Conservation (phyloP, 176 grass and related monocot species). For the Panicum miliaceum region DNA sequence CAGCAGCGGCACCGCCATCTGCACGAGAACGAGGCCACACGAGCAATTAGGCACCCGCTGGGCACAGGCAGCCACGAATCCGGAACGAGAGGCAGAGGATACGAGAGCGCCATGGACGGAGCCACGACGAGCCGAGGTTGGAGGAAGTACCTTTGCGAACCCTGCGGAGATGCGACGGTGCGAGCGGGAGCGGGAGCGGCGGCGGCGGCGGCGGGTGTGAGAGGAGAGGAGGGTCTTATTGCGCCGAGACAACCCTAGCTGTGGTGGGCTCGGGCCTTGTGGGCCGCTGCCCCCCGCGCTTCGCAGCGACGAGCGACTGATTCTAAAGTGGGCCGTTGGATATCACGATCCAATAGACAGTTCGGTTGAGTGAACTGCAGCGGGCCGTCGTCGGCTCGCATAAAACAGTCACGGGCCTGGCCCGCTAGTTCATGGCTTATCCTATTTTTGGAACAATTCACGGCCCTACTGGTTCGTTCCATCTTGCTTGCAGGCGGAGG, state of each 20-base stretch:
- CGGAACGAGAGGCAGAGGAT: too few relatives aligned
- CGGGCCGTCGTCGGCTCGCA: too few relatives aligned
- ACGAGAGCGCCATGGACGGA: not conserved
- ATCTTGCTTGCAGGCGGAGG: too few relatives aligned
- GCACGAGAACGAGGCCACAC: not conserved
- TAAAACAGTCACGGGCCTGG: too few relatives aligned
- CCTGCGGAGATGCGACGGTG: slow-evolving; percentile 15
- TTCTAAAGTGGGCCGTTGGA: not conserved
- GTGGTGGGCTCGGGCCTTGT: not conserved
- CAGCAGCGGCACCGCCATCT: slow-evolving; percentile 77
- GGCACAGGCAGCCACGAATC: not conserved
- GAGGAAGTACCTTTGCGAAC: not conserved
- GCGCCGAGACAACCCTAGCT: slow-evolving; percentile 8
- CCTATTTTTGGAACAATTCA: too few relatives aligned
- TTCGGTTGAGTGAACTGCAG: too few relatives aligned
- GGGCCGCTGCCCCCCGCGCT: not conserved
- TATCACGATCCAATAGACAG: not conserved
- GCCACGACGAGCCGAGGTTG: too few relatives aligned
- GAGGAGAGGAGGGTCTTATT: not conserved
- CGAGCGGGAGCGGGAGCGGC: slow-evolving; percentile 1
- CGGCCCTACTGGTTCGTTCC: too few relatives aligned
- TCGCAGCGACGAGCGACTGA: too few relatives aligned
- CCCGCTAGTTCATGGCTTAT: too few relatives aligned
- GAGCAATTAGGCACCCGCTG: not conserved
- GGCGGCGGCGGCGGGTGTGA: not conserved